A percentile compares a stretch with the other conserved stretches of the same genome.
Evolutionary conservation across 2,329 filamentous ascomycete genomes (phyloP).

Genomic region (Chaetoscypha palmicola): DNA sequence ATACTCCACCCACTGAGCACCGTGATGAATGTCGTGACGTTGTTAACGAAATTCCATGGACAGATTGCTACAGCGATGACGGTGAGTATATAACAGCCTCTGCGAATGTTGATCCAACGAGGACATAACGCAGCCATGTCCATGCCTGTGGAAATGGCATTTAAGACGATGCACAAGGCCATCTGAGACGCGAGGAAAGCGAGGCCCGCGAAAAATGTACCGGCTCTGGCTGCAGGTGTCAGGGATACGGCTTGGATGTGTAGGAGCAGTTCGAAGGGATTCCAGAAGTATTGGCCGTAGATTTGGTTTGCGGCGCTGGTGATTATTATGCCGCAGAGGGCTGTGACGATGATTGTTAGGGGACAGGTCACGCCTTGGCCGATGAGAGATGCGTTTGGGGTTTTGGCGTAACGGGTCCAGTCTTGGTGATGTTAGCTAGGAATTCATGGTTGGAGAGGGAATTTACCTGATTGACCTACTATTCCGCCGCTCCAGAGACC

Average conservation of each 20-base stretch:
- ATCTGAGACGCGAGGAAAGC: constrained; percentile 40
- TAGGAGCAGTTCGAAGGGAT: constrained; percentile 38
- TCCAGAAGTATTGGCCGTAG: constrained; percentile 37
- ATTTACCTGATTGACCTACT: constrained; percentile 25
- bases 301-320: constrained; percentile 42
- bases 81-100: constrained; percentile 43
- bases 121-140: constrained; percentile 47
- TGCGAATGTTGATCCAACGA: constrained; percentile 48
- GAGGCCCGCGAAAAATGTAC: constrained; percentile 39
- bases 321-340: constrained; percentile 41
- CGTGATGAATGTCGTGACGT: constrained; percentile 37
- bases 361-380: constrained; percentile 32
- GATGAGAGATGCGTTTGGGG: constrained; percentile 32
- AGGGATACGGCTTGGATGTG: constrained; percentile 38
- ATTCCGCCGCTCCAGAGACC: constrained; percentile 27
- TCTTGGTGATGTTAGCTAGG: constrained; percentile 13
- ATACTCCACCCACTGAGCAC: constrained; percentile 32
- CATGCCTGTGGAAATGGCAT: constrained; percentile 46
- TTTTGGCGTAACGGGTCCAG: constrained; percentile 35
- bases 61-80: constrained; percentile 39
- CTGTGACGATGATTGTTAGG: constrained; percentile 34
- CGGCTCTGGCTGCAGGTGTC: constrained; percentile 36
- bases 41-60: constrained; percentile 44
- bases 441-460: too few relatives aligned
- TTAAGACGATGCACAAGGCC: constrained; percentile 40